Conservation (phyloP, 176 grass and related monocot species). For the Bromus sterilis region DNA sequence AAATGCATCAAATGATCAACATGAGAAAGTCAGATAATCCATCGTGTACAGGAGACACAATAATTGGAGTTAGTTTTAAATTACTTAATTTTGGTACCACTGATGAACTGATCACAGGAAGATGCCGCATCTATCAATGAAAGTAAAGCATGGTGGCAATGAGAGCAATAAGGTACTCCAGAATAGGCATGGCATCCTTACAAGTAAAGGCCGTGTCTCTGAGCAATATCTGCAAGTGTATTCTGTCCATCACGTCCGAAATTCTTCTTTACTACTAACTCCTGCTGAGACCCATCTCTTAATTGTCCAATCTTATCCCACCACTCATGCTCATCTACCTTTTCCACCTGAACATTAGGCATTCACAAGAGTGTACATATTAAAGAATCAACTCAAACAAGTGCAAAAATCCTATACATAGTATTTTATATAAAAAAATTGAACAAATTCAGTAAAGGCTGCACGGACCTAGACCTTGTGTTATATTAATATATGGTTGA, state of each 20-base stretch:
- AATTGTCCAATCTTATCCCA: conserved; percentile 63
- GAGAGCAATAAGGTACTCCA: not conserved
- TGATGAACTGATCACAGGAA: not conserved
- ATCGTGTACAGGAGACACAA: not conserved
- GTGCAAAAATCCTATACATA: not conserved
- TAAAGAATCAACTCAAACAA: not conserved
- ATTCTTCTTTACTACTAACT: conserved; percentile 73
- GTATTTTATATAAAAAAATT: not conserved
- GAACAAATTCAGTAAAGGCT: not conserved
- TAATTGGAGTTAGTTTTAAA: not conserved
- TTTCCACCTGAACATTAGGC: conserved; percentile 59
- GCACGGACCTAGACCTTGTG: not conserved
- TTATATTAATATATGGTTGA: not conserved
- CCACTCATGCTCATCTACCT: conserved; percentile 89
- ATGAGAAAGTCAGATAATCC: not conserved
- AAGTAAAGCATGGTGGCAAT: not conserved
- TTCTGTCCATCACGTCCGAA: conserved; percentile 93
- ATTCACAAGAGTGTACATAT: not conserved
- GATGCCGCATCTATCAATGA: conserved; percentile 4
- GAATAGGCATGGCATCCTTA: conserved; percentile 37
- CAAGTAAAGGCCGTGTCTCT: conserved; percentile 78
- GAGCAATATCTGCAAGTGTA: conserved; percentile 74
- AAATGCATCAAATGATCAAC: not conserved
- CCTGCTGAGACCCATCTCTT: conserved; percentile 74
- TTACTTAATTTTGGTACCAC: not conserved